phyloP scores from a whole-genome alignment of 2,329 filamentous ascomycete species.

The Penicillium aurantiogriseum region DNA sequence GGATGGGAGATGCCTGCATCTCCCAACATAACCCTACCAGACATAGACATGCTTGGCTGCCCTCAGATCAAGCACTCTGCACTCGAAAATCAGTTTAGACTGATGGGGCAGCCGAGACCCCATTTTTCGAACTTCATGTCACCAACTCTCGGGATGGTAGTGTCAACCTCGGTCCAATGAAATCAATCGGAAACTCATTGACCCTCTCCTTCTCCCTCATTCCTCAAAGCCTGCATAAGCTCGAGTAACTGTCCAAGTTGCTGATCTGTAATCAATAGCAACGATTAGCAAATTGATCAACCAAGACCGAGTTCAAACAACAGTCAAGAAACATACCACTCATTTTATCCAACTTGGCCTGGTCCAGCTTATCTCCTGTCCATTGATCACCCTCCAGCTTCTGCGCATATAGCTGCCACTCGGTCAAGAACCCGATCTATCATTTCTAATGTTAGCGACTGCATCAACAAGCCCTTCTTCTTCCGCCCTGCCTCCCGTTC shows the following conservation, averaged over 20 bases:
- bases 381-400: constrained; percentile 83
- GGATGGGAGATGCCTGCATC: constrained; percentile 22
- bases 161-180: not conserved
- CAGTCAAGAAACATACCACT: constrained; percentile 63
- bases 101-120: not conserved
- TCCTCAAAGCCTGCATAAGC: constrained; percentile 77
- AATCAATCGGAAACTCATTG: constrained; percentile 22
- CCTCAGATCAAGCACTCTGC: not conserved
- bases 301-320: not conserved
- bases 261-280: constrained; percentile 61
- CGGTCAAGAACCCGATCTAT: constrained; percentile 89
- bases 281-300: not conserved
- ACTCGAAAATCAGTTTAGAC: not conserved
- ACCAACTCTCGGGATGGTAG: not conserved
- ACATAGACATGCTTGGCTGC: not conserved
- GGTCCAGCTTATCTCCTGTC: constrained; percentile 81
- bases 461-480: not conserved
- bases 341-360: constrained; percentile 84
- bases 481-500: not conserved
- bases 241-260: constrained; percentile 93
- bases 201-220: constrained; percentile 37
- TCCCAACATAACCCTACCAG: not conserved
- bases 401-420: constrained; percentile 96
- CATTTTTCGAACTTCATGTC: not conserved
- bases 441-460: not conserved